phyloP scores from a whole-genome alignment of 1,284 basidiomycete species.

The Ustilago loliicola region DNA sequence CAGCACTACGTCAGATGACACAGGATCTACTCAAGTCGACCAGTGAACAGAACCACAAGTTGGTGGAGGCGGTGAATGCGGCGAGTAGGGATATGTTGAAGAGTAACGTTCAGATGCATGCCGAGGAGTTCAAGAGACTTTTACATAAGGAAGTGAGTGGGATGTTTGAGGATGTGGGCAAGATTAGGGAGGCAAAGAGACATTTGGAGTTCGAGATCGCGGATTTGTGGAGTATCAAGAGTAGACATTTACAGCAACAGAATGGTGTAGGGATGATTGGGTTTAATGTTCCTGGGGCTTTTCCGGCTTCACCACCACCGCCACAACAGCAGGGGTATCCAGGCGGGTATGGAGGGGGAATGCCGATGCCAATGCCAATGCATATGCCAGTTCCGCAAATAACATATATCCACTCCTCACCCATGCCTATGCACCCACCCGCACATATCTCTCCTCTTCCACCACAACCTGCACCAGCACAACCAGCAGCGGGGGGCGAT shows the following conservation, averaged over 20 bases:
- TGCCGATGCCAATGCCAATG: conserved; percentile 31
- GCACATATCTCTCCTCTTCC: conserved; percentile 33
- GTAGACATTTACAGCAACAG: conserved; percentile 33
- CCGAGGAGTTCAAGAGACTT: conserved; percentile 59
- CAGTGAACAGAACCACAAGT: conserved; percentile 53
- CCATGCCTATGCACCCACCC: conserved; percentile 22
- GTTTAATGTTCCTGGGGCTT: conserved; percentile 35
- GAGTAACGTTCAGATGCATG: conserved; percentile 56
- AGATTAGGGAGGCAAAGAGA: conserved; percentile 62
- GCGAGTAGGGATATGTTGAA: conserved; percentile 60
- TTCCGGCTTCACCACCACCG: conserved; percentile 12
- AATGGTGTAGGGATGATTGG: not conserved
- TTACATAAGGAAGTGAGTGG: conserved; percentile 52
- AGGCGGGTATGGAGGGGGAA: conserved; percentile 8
- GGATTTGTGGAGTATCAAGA: conserved; percentile 62
- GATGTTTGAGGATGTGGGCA: conserved; percentile 67
- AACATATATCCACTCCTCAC: conserved; percentile 14
- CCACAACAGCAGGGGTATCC: not conserved
- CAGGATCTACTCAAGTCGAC: conserved; percentile 49
- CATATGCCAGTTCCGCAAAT: conserved; percentile 19
- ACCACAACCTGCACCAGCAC: conserved; percentile 9
- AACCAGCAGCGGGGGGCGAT: not conserved
- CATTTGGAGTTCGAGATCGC: conserved; percentile 61
- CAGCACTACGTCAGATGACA: conserved; percentile 52
- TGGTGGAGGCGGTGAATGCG: conserved; percentile 58